Evolutionary conservation across 148 eudicot genomes (phyloP), one percentile per base, ranked within the genome.

Genomic region (Fallopia convolvulus): DNA sequence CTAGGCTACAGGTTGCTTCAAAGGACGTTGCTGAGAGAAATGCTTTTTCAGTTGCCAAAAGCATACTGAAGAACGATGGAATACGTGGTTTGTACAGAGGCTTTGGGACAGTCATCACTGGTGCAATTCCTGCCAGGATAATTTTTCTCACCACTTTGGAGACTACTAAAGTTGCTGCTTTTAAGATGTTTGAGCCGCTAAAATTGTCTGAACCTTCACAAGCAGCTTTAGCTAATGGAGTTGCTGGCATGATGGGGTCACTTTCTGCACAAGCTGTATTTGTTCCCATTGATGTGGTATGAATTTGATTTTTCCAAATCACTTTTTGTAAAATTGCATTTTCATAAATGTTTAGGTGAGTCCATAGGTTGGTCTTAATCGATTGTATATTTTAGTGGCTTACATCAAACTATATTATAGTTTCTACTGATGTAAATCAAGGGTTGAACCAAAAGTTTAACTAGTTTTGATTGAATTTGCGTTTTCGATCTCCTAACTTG

Each of bases 241-340:
- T 87, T 82, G 99, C 94, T 81, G 98, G 99, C 73, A 95, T 95
- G 99, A 52, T 86, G 66, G 94, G 90, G 40, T 93, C 99, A 77
- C 86, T 93, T 82, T 84, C 86, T 80, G 81, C 99, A 47, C 99
- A 95, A 81, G 87, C 94, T 78, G 88, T 91, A 36, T 95, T 93
- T 84, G 99, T 95, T 79, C 99, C 99, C n/a, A 79, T 95, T 83
- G 99, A 95, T 71, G 98, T 95, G 94, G 98, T 95, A 92, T 76
- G 88, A 21, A 33, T 39, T 41, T 74, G 17, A 17, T 63, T 39
- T 6, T 71, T 61, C 72, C 9, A 15, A 68, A 33, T 17, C 72
- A 36, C 14, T 33, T 68, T 53, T 68, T 68, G 72, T 68, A 23
- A 15, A 30, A 11, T 20, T 65, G 7, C 40, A 13, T 65, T 32